Conservation (phyloP, 2,329 filamentous ascomycete genomes). For the Ambrosiella xylebori region DNA sequence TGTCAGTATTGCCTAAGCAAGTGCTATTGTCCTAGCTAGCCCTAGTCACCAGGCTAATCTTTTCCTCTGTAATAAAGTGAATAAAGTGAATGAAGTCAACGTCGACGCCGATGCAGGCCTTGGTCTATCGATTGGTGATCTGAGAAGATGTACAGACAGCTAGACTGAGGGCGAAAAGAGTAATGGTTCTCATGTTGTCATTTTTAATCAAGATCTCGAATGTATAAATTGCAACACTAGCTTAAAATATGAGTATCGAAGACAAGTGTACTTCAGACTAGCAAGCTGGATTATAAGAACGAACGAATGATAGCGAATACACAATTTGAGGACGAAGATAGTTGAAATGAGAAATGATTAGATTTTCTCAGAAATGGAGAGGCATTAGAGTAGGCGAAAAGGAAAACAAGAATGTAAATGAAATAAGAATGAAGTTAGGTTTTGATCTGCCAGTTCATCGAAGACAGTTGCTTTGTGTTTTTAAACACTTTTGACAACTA, state of each 20-base stretch:
- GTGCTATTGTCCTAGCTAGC: slow-evolving; percentile 58
- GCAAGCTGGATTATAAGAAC: too few species aligned
- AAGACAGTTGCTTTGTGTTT: too few species aligned
- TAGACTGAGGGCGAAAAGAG: background rate
- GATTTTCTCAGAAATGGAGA: background rate
- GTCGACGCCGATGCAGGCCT: slow-evolving; percentile 53
- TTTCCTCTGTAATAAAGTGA: slow-evolving; percentile 56
- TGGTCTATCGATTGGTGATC: slow-evolving; percentile 33
- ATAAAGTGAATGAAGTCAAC: slow-evolving; percentile 51
- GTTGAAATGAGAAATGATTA: background rate
- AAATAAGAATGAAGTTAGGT: background rate
- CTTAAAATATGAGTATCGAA: too few species aligned
- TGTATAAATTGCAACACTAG: background rate
- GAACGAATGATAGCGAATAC: background rate
- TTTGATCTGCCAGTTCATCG: too few species aligned
- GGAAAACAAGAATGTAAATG: background rate
- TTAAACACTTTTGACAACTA: too few species aligned
- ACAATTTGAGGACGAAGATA: background rate
- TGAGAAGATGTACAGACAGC: background rate
- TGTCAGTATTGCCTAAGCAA: slow-evolving; percentile 45
- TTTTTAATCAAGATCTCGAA: background rate
- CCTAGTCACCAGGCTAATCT: slow-evolving; percentile 63
- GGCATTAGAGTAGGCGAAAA: background rate
- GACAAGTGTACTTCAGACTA: too few species aligned
- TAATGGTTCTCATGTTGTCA: background rate